phyloP scores from a whole-genome alignment of 2,329 filamentous ascomycete species.

The Arthroderma sp. region DNA sequence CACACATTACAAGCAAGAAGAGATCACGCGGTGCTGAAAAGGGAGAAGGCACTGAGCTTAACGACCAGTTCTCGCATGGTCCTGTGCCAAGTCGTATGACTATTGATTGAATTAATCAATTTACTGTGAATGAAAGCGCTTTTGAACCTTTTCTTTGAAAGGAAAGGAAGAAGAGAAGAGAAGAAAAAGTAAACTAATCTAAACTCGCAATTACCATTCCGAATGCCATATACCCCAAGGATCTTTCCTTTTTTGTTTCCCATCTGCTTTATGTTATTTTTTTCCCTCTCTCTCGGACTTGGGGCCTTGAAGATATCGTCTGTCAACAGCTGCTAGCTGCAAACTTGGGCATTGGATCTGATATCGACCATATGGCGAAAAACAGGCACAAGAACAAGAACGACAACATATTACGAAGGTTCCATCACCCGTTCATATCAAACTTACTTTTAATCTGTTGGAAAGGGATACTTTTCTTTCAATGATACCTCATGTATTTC shows the following conservation, averaged over 20 bases:
- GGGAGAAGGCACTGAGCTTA: slow-evolving; percentile 34
- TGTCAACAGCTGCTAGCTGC: not conserved
- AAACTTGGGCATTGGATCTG: not conserved
- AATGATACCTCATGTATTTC: slow-evolving; percentile 2
- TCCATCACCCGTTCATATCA: not conserved
- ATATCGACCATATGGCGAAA: not conserved
- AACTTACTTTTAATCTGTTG: not conserved
- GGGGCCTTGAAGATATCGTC: not conserved
- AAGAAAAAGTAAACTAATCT: not conserved
- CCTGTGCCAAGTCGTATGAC: slow-evolving; percentile 34
- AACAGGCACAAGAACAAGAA: not conserved
- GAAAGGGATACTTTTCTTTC: not conserved
- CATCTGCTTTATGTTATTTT: not conserved
- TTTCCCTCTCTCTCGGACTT: not conserved
- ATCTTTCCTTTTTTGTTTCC: not conserved
- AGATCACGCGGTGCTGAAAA: slow-evolving; percentile 40
- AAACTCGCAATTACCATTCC: not conserved
- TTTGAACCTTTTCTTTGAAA: not conserved
- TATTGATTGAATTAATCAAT: slow-evolving; percentile 28
- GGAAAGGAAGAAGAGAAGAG: not conserved
- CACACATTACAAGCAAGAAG: slow-evolving; percentile 58
- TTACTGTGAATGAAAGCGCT: not conserved
- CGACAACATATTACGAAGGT: not conserved
- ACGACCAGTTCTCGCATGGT: slow-evolving; percentile 24
- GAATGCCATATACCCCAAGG: slow-evolving; percentile 5